Conservation (phyloP, 179 eudicot genomes). For the Beta corolliflora region DNA sequence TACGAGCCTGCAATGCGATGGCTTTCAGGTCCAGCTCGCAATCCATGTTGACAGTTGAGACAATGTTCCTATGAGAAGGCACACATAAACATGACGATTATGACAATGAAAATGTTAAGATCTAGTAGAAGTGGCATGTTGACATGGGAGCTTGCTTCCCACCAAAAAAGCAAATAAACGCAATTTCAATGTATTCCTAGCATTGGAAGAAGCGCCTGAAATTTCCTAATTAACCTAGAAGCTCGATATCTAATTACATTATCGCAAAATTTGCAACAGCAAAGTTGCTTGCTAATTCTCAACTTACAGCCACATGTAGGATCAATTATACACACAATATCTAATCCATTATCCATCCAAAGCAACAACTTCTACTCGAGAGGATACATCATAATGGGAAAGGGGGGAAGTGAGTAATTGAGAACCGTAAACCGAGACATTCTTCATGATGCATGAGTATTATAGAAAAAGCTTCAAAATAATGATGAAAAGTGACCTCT, state of each 20-base stretch:
- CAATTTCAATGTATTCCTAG: too few relatives aligned
- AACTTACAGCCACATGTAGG: too few relatives aligned
- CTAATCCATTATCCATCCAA: too few relatives aligned
- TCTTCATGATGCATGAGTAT: too few relatives aligned
- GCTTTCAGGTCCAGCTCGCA: constrained; percentile 85
- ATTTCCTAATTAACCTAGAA: not conserved
- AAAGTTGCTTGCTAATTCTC: too few relatives aligned
- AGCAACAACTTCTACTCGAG: too few relatives aligned
- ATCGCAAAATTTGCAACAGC: not conserved
- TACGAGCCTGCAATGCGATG: constrained; percentile 82
- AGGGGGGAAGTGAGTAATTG: too few relatives aligned
- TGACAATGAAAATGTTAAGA: not conserved
- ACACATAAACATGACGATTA: not conserved
- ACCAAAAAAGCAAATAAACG: not conserved
- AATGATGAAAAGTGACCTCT: too few relatives aligned
- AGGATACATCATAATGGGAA: too few relatives aligned
- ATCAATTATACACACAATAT: too few relatives aligned
- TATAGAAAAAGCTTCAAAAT: too few relatives aligned
- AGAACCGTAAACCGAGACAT: too few relatives aligned
- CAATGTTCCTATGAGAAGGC: constrained; percentile 46
- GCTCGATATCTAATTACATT: not conserved
- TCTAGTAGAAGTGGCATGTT: not conserved
- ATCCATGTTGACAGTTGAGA: constrained; percentile 84
- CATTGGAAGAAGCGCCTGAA: not conserved
- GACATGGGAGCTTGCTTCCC: not conserved